These are phyloP conservation scores for Lasiodiplodia gonubiensis DNA, from an alignment of 2,329 filamentous ascomycete species.

Conservation along the genomic window DNA sequence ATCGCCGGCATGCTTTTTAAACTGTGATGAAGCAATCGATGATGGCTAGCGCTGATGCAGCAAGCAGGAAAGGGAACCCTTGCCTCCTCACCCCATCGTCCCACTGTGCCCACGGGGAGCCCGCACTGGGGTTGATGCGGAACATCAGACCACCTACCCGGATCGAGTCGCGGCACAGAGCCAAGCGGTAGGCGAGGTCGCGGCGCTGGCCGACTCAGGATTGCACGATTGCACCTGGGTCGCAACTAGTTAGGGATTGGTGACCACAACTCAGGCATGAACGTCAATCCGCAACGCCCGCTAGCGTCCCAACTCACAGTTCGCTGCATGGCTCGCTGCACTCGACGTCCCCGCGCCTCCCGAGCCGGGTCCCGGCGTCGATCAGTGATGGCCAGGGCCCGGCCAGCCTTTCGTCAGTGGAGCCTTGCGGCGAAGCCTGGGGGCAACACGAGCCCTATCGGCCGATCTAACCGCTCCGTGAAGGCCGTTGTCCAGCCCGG, in stretches of 20 bases:
- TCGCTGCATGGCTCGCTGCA: constrained; percentile 6
- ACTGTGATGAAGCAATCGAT: neutral
- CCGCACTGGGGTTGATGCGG: constrained; percentile 7
- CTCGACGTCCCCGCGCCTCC: constrained; percentile 3
- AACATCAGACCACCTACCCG: constrained; percentile 20
- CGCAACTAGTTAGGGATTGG: neutral
- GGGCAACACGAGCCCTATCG: constrained; percentile 23
- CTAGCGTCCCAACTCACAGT: neutral
- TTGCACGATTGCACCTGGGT: neutral
- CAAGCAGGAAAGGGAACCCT: constrained; percentile 9
- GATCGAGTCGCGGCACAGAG: constrained; percentile 14
- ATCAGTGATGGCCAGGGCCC: constrained; percentile 15
- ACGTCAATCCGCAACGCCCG: constrained; percentile 4
- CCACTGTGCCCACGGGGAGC: constrained; percentile 19
- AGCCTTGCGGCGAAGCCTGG: constrained; percentile 15
- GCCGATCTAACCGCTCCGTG: constrained; percentile 7
- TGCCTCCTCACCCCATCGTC: constrained; percentile 19
- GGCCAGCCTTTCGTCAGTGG: constrained; percentile 7
- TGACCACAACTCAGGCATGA: constrained; percentile 5
- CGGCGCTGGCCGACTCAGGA: constrained; percentile 5
- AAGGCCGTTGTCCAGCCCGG: neutral
- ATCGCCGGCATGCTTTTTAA: neutral
- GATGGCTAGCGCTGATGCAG: constrained; percentile 12
- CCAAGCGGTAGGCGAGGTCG: neutral
- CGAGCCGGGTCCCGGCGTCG: constrained; percentile 10